Evolutionary conservation across 139 green algal species (phyloP).

Genomic region (Choricystis sp.): DNA sequence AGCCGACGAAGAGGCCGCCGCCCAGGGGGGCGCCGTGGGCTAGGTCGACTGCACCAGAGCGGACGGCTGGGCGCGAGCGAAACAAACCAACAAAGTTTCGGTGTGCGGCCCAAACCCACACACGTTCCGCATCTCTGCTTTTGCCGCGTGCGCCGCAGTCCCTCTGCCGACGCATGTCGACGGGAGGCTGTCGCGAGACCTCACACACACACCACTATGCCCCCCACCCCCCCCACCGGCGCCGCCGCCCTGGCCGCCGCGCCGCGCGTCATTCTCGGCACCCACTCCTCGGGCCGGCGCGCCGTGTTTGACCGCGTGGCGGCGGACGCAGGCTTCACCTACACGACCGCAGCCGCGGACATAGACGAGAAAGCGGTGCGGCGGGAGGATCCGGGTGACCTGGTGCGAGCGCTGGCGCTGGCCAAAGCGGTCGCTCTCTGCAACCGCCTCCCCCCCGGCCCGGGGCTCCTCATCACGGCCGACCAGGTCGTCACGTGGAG

Average conservation of each 20-base stretch:
- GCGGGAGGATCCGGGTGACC: constrained; percentile 14
- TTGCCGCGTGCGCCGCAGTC: too few species aligned
- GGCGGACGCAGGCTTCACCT: constrained; percentile 21
- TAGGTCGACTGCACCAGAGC: constrained; percentile 31
- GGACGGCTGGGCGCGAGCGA: constrained; percentile 34
- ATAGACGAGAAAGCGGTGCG: constrained; percentile 59
- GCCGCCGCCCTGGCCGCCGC: too few species aligned
- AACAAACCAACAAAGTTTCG: too few species aligned
- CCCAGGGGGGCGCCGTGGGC: constrained; percentile 33
- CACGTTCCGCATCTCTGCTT: too few species aligned
- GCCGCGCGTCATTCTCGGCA: too few species aligned
- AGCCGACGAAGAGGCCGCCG: constrained; percentile 66
- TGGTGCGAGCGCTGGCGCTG: constrained; percentile 38
- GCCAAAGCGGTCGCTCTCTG: constrained; percentile 37
- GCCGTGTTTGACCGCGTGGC: too few species aligned
- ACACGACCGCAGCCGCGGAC: constrained; percentile 33
- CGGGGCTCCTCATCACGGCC: constrained; percentile 23
- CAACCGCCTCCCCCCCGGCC: neutral
- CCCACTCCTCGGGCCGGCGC: too few species aligned
- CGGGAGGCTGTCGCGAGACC: too few species aligned
- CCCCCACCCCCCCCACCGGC: too few species aligned
- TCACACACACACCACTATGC: too few species aligned
- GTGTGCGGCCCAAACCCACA: too few species aligned
- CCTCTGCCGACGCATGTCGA: too few species aligned
- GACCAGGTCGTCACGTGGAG: constrained; percentile 53